Base-by-base conservation (phyloP, 2,329 filamentous ascomycete species). In the Reticulascus tulasneorum region DNA sequence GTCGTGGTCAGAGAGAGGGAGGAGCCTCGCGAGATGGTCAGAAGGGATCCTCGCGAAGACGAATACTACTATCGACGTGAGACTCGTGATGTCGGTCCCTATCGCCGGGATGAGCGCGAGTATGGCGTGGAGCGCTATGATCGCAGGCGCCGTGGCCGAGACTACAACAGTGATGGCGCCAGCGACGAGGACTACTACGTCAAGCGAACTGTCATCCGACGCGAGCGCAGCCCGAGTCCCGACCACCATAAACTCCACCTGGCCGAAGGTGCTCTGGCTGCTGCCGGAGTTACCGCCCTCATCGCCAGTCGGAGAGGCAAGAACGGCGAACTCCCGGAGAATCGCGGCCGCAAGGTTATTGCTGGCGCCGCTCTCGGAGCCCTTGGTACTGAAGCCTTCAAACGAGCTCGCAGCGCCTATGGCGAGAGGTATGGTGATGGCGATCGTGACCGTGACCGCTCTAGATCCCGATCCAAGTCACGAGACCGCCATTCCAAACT, bases 251-350 rank as follows among this genome's bases (percentile, higher is more conserved):
- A 69, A 53, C 72, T 73, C 26, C 73, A 80, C 47, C 55, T 83
- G 6, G 78, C 78, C 16, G 77, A 80, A 50, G 79, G 79, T n/a
- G 79, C 77, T 9, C 63, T 82, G 12, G 79, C 79, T 19, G 79
- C 77, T 12, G 79, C 79, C 13, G 79, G 78, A 31, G 57, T 79
- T 7, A 72, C 74, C 9, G 79, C 78, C n/a, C 57, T 82, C 4
- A 56, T 80, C 6, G 66, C 71, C 12, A 75, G 73, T 30, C 73
- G 76, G 15, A 68, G 73, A 30, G 66, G 69, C 33, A 65, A 64
- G 36, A 59, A 71, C 4, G 71, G 73, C 32, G 72, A 74, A 17
- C 50, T 72, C 5, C 60, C 60, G 0, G 67, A 74, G 15, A 59
- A 75, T 45, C 69, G 74, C 17, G 75, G 75, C 26, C 69, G 73